Base-by-base conservation (phyloP, 352 stramenopile genomes). In the Stephanocyclus meneghinianus region DNA sequence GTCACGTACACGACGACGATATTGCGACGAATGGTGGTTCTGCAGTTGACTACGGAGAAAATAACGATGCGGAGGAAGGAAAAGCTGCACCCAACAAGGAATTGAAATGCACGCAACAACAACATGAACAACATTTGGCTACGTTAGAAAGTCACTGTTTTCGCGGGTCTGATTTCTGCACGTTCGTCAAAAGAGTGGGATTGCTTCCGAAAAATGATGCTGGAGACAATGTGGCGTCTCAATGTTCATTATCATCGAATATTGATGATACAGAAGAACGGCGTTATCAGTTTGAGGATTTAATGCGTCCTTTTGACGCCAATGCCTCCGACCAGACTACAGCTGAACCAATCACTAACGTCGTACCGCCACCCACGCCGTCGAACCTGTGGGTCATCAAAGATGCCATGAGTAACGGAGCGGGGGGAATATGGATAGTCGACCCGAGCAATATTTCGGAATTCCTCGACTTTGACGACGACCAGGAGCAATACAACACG, bases 361-460 rank as follows among this genome's bases (percentile, higher is more conserved):
- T 42, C 29, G 30, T 26, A 26, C 56, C 21, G 29, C 76, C 69
- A 53, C 74, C 48, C 15, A 40, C 51, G 21, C 73, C 81, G 2
- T 29, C 47, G 2, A 91, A 89, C 67, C 65, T 88, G 21, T 93
- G 86, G 86, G 88, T 91, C 2, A 70, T 93, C 32, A 93, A 93
- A 68, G 88, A 93, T 71, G 86, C 86, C 16, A 79, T 69, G 13
- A 76, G 74, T 37, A 93, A 93, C 67, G 88, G 88, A n/a, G 86
- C 84, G 15, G 88, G 88, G 18, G 88, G 88, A 5, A 87, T 93
- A 60, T 93, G 88, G 88, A 76, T 93, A 16, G 73, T 92, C 0
- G 74, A 82, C 21, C 63, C 62, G 2, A 51, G 60, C 2, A 91
- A 90, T 65, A 74, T 62, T 47, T 13, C 55, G 10, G 29, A 66